phyloP scores from a whole-genome alignment of 129 eudicot genomes.

The Ambrosia artemisiifolia region DNA sequence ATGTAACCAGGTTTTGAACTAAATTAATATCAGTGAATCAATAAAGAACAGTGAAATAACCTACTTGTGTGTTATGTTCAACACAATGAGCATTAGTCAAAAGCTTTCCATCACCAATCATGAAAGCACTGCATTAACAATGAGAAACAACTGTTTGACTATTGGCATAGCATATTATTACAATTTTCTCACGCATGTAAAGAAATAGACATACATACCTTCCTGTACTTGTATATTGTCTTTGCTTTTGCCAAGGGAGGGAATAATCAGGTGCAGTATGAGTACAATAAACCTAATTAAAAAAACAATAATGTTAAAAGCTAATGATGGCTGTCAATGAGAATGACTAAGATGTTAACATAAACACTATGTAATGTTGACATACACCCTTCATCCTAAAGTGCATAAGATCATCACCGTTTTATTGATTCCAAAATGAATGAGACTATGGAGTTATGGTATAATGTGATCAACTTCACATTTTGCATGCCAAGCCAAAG shows the following conservation, averaged over 20 bases:
- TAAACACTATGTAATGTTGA: constrained; percentile 10
- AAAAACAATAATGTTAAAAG: constrained; percentile 10
- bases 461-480: background rate
- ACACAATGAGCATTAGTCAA: constrained; percentile 99
- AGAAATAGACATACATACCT: constrained; percentile 57
- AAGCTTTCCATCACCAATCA: constrained; percentile 95
- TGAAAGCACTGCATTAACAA: constrained; percentile 74
- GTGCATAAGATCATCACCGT: background rate
- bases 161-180: background rate
- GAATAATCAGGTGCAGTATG: constrained; percentile 95
- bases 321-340: constrained; percentile 4
- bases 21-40: background rate
- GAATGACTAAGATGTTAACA: constrained; percentile 10
- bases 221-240: constrained; percentile 93
- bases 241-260: constrained; percentile 98
- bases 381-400: constrained; percentile 1
- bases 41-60: background rate
- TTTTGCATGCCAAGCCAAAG: background rate
- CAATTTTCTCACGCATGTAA: background rate
- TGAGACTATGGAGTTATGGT: background rate
- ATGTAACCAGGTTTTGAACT: background rate
- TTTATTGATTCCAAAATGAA: background rate
- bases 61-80: constrained; percentile 86
- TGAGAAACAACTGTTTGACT: constrained; percentile 7
- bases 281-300: constrained; percentile 77